Percentiles rank a stretch among this genome's conserved stretches.
phyloP scores from a whole-genome alignment of 139 green algal species.

The Gonium pectorale region DNA sequence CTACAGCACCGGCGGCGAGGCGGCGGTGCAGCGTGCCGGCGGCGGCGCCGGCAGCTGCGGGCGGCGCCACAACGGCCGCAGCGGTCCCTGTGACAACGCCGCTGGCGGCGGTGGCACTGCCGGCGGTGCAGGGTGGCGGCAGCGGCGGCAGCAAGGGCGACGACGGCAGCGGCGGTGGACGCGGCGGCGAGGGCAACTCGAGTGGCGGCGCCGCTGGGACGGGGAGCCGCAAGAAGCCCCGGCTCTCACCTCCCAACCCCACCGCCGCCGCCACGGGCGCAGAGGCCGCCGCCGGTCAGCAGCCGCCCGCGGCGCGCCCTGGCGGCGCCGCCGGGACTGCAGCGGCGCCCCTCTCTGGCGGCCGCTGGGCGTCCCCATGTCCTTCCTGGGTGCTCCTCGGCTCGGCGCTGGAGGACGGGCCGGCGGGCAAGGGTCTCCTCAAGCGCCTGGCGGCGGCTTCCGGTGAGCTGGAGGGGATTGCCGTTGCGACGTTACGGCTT shows the following conservation, averaged over 20 bases:
- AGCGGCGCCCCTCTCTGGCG: background rate
- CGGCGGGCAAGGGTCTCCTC: slow-evolving; percentile 18
- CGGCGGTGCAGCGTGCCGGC: slow-evolving; percentile 8
- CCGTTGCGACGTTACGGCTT: too few relatives aligned
- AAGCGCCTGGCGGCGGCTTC: slow-evolving; percentile 18
- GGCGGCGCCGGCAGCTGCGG: background rate
- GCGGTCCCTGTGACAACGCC: background rate
- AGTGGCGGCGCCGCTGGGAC: background rate
- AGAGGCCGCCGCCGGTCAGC: background rate
- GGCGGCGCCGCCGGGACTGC: background rate
- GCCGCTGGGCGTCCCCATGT: background rate
- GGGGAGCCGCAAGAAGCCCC: slow-evolving; percentile 14
- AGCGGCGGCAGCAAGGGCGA: background rate
- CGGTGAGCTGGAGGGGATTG: background rate
- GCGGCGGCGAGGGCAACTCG: background rate
- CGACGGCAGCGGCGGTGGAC: background rate
- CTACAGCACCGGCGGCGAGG: background rate
- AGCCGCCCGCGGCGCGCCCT: background rate
- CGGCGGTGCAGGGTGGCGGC: background rate
- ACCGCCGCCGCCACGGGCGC: background rate
- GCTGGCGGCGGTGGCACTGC: too few relatives aligned
- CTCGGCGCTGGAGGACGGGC: slow-evolving; percentile 15
- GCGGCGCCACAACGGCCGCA: too few relatives aligned
- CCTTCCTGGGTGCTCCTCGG: slow-evolving; percentile 24
- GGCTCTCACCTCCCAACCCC: background rate